Conservation (phyloP, 768 basidiomycete species). For the Trametes cubensis region DNA sequence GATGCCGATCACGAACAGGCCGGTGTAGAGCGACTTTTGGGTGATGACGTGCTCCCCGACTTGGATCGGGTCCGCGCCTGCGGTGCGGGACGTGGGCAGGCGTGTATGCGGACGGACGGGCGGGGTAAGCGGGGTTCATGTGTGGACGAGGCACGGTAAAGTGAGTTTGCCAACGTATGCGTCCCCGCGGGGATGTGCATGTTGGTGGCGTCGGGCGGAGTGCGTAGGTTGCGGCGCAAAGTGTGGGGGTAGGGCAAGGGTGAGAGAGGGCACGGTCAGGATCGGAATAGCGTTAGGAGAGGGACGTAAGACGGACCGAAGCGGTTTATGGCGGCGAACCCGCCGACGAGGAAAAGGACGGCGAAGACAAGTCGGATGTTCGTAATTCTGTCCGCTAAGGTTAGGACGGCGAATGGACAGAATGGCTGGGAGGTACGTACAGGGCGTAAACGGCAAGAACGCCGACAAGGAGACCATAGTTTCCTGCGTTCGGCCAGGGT, state of each 20-base stretch:
- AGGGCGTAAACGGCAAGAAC: constrained; percentile 83
- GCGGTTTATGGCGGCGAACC: constrained; percentile 86
- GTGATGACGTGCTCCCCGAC: constrained; percentile 81
- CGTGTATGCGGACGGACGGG: neutral
- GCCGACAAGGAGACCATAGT: constrained; percentile 82
- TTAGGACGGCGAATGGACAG: neutral
- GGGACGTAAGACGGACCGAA: constrained; percentile 61
- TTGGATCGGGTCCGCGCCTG: constrained; percentile 85
- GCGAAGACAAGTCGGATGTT: constrained; percentile 84
- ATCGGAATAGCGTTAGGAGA: neutral
- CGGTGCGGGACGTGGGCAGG: neutral
- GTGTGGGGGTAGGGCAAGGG: neutral
- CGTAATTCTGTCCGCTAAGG: constrained; percentile 58
- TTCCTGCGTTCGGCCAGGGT: constrained; percentile 51
- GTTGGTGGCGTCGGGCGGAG: neutral
- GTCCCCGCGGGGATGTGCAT: neutral
- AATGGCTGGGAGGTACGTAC: constrained; percentile 46
- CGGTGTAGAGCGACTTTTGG: constrained; percentile 86
- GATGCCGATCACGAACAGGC: constrained; percentile 88
- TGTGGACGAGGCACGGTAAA: neutral
- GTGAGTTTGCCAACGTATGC: neutral
- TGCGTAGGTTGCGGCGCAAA: neutral
- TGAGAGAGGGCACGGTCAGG: constrained; percentile 2
- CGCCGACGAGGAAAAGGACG: constrained; percentile 86
- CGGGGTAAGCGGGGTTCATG: neutral